Base-by-base conservation (phyloP, 805 yeast genomes). In the Lachancea nothofagi region DNA sequence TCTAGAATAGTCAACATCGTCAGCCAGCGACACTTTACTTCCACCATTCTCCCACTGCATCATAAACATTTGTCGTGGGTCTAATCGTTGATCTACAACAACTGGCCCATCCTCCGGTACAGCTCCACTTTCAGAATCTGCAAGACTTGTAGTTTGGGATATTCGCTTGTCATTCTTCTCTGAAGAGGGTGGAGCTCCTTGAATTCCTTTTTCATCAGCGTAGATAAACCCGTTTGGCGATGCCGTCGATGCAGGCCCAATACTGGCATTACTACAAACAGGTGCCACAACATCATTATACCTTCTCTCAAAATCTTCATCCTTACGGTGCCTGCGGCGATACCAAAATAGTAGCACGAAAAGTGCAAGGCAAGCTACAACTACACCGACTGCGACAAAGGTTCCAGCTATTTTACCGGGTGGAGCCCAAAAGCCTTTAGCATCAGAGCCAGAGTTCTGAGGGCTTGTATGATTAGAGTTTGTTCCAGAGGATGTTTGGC, bases 381-480 rank as follows among this genome's bases (percentile, higher is more conserved):
- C 78, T 1, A 86, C 50, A 1, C 89, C 95, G 13, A 86, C 93
- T 0, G 75, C 88, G 2, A 83, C 77, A 61, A 86, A 86, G 0
- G 87, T 83, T 3, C 94, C 96, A 0, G 89, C 94, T 1, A 86
- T 93, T 55, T 81, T 83, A 0, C 90, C 94, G 33, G 75, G 75
- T 33, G 76, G 66, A 42, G 71, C 69, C 70, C 83, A 86, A 54
- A 81, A 86, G 2, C 78, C 65, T 18, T 29, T 29, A 5, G 20
- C 29, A 14, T 51, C 53, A 7, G 51, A 51, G 20, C 36, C 34
- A 15, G 32, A 37, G 13, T 32, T 34, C 24, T 35, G 36, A 17
- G 42, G 10, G 10, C 40, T 26, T 14, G 35, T 4, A 19, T 8
- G n/a, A 7, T 21, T 21, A 4, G 45, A 15, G 4, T 34, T 17